A percentile compares a stretch with the other conserved stretches of the same genome.
phyloP scores from a whole-genome alignment of 2,329 filamentous ascomycete genomes.

The Xylariaceae sp. region DNA sequence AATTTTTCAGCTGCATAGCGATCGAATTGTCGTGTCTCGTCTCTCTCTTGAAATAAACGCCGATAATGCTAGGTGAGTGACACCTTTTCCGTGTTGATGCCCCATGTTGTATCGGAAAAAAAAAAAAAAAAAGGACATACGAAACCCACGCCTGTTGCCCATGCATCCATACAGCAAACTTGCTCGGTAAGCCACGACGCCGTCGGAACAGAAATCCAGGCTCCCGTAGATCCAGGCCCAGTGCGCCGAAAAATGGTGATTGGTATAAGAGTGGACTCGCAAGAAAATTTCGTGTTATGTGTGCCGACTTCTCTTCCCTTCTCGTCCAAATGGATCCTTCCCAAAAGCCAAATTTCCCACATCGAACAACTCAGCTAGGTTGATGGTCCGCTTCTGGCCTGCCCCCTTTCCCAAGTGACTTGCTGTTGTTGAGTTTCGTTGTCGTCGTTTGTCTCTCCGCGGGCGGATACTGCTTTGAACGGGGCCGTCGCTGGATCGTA shows the following conservation, averaged over 20 bases:
- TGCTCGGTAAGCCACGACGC: too few relatives aligned
- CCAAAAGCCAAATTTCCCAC: conserved; percentile 59
- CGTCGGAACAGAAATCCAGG: too few relatives aligned
- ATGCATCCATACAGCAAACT: too few relatives aligned
- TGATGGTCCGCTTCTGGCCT: conserved; percentile 69
- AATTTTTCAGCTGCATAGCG: too few relatives aligned
- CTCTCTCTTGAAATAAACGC: too few relatives aligned
- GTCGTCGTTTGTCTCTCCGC: conserved; percentile 23
- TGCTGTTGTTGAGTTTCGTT: conserved; percentile 20
- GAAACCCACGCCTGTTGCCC: too few relatives aligned
- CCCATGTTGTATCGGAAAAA: too few relatives aligned
- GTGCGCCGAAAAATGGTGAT: conserved; percentile 18
- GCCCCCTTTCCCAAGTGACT: conserved; percentile 57
- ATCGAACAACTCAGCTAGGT: conserved; percentile 73
- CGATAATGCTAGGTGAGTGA: too few relatives aligned
- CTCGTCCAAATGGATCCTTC: conserved; percentile 54
- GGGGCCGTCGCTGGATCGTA: conserved; percentile 36
- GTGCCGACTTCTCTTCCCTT: conserved; percentile 50
- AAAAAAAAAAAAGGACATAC: too few relatives aligned
- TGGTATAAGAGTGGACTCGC: conserved; percentile 8
- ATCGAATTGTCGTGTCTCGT: too few relatives aligned
- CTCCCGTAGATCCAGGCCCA: conserved; percentile 14
- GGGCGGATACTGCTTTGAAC: conserved; percentile 25
- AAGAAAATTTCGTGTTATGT: conserved; percentile 27
- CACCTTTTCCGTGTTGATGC: too few relatives aligned